Evolutionary conservation across 140 eudicot species (phyloP), one percentile per base, ranked within the genome.

Genomic region (Stevia rebaudiana): DNA sequence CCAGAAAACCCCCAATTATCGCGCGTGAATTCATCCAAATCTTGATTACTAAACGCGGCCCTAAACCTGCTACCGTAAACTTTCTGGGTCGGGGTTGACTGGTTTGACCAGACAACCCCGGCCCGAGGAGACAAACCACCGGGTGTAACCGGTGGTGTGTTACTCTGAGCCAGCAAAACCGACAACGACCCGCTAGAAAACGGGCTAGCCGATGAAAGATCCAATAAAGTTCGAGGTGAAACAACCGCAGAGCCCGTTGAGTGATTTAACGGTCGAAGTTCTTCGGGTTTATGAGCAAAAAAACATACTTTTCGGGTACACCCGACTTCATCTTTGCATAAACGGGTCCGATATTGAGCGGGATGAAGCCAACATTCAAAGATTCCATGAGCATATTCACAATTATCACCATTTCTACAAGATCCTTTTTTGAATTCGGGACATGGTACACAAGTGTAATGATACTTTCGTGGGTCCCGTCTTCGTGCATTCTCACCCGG

Each of bases 331-430:
- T 88, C 96, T 72, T 88, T 88, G 61, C 96, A 88, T 57, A 88
- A 65, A 54, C 90, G 96, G 12, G 96, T 88, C 17, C 94, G 80
- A 36, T 88, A 88, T 63, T 88, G 94, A 3, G 96, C 96, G 11
- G 96, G 96, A 68, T 88, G 96, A 53, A 88, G 85, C 96, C 96
- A 88, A 68, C 87, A 88, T 81, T 88, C 96, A 28, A 88, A 88
- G 31, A 88, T 82, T 18, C 96, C 96, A 56, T 88, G 96, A 2
- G 96, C 94, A 41, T 88, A 88, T 63, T 88, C 96, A 60, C 96
- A 88, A 56, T 71, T 57, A 70, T 88, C 96, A 4, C 94, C 96
- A 15, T 81, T 78, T 13, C 62, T 57, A 42, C 96, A 88, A 39
- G 87, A 18, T 10, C 94, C 94, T 72, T 85, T 85, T 0, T 87